Evolutionary conservation across 345 rosid genomes (phyloP).

Genomic region (Gossypium bickii): DNA sequence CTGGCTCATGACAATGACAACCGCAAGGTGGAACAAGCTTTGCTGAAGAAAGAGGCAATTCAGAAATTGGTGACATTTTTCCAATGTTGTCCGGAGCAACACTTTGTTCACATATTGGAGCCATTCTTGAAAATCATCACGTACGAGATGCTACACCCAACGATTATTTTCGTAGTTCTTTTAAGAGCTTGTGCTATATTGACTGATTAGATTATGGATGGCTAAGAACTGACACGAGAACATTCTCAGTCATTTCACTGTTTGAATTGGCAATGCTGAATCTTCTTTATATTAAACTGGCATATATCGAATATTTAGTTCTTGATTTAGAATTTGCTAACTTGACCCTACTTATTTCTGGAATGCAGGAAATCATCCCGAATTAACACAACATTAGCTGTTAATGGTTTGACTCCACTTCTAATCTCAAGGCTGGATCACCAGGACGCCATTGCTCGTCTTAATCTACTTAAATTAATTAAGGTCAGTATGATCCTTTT

Average conservation of each 20-base stretch:
- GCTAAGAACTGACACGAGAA: neutral
- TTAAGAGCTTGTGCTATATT: neutral
- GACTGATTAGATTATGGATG: neutral
- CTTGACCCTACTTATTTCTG: constrained; percentile 13
- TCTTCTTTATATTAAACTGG: neutral
- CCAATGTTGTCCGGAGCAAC: constrained; percentile 93
- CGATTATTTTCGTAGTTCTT: neutral
- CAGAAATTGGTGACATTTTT: constrained; percentile 87
- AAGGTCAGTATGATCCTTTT: constrained; percentile 50
- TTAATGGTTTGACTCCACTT: constrained; percentile 90
- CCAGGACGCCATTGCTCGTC: constrained; percentile 97
- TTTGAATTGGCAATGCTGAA: neutral
- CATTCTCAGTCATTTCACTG: neutral
- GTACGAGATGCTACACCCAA: constrained; percentile 34
- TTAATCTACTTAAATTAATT: constrained; percentile 86
- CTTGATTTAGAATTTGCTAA: neutral
- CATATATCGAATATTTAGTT: neutral
- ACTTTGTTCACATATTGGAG: constrained; percentile 94
- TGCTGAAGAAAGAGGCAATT: constrained; percentile 85
- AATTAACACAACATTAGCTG: constrained; percentile 92
- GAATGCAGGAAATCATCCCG: constrained; percentile 81
- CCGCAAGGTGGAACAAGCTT: constrained; percentile 92
- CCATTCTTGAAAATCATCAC: constrained; percentile 97
- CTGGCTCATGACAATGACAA: constrained; percentile 97
- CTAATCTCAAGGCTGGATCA: constrained; percentile 88